phyloP scores from a whole-genome alignment of 345 rosid species.

The Ceriops zippeliana region DNA sequence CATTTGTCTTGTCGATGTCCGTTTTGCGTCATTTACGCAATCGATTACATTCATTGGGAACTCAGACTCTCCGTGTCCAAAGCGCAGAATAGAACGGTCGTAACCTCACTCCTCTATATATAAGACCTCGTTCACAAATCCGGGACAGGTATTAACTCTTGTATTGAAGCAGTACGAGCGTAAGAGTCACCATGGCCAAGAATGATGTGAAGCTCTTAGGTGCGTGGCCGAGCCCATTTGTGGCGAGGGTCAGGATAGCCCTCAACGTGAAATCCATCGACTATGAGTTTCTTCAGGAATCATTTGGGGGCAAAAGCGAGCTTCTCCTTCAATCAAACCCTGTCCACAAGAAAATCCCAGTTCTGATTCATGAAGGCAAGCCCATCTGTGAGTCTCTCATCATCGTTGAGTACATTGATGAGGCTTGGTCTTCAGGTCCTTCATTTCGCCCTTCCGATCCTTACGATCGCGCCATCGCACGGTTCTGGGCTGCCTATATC shows the following conservation, averaged over 20 bases:
- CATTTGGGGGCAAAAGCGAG: slow-evolving; percentile 47
- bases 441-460: slow-evolving; percentile 65
- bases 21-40: too few species aligned
- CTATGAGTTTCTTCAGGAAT: slow-evolving; percentile 58
- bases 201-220: slow-evolving; percentile 54
- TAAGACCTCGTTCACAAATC: too few species aligned
- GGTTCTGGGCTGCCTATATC: slow-evolving; percentile 72
- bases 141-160: too few species aligned
- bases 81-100: too few species aligned
- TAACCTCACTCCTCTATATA: too few species aligned
- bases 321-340: slow-evolving; percentile 70
- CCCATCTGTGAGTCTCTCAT: slow-evolving; percentile 64
- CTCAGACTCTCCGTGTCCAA: too few species aligned
- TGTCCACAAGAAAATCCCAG: slow-evolving; percentile 75
- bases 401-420: slow-evolving; percentile 67
- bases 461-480: slow-evolving; percentile 57
- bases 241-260: slow-evolving; percentile 63
- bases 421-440: slow-evolving; percentile 58
- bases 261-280: slow-evolving; percentile 59
- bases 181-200: slow-evolving; percentile 8
- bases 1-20: too few species aligned
- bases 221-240: slow-evolving; percentile 81
- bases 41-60: too few species aligned
- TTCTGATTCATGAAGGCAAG: slow-evolving; percentile 57
- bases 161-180: neutral